Evolutionary conservation across 306 rosid species (phyloP).

Genomic region (Pyrus communis): DNA sequence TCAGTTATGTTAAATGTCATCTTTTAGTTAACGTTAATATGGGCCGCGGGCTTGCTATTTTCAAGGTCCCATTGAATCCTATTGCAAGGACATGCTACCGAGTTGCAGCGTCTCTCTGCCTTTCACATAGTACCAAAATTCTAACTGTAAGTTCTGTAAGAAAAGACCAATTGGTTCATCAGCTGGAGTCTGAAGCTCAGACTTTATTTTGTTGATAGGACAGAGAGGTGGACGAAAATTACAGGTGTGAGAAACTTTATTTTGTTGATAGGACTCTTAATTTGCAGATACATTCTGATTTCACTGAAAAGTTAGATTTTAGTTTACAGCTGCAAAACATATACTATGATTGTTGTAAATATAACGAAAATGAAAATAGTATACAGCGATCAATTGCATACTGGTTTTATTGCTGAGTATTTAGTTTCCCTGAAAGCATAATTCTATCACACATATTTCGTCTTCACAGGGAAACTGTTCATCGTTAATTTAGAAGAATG

Average conservation of each 20-base stretch:
- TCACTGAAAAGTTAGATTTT: conserved; percentile 51
- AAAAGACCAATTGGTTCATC: conserved; percentile 33
- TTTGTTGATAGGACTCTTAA: conserved; percentile 50
- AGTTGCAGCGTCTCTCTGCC: conserved; percentile 78
- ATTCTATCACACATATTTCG: too few relatives aligned
- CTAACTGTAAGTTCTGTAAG: conserved; percentile 44
- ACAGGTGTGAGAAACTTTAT: conserved; percentile 43
- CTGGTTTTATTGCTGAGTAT: too few relatives aligned
- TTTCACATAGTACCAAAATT: conserved; percentile 46
- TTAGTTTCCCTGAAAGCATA: too few relatives aligned
- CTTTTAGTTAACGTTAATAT: conserved; percentile 11
- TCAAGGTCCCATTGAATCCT: conserved; percentile 53
- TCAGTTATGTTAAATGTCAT: neutral
- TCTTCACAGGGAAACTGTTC: too few relatives aligned
- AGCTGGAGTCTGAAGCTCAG: conserved; percentile 43
- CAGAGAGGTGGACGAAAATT: conserved; percentile 38
- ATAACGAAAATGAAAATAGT: too few relatives aligned
- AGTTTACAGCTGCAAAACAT: conserved; percentile 6
- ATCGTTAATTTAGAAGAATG: too few relatives aligned
- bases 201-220: too few relatives aligned
- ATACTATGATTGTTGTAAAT: neutral
- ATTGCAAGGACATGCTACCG: conserved; percentile 31
- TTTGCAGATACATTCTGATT: conserved; percentile 88
- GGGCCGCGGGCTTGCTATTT: conserved; percentile 78
- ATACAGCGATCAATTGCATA: too few relatives aligned